phyloP scores from a whole-genome alignment of 1,139 yeast species.

The Sugiyamaella paludigena region DNA sequence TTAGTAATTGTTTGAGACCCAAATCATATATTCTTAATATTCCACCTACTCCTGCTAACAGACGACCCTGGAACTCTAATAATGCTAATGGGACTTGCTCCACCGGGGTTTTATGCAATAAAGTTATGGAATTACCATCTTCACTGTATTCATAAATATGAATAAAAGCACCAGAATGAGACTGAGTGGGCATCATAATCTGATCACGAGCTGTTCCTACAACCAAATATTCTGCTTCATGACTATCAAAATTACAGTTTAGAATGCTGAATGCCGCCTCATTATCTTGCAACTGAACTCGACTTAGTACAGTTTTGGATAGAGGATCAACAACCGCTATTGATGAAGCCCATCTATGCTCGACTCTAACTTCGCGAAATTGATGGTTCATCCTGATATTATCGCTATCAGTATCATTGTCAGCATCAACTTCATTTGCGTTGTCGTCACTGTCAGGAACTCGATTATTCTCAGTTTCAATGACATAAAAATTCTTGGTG shows the following conservation, averaged over 20 bases:
- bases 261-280: conserved; percentile 46
- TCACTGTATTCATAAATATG: conserved; percentile 46
- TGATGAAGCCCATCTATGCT: conserved; percentile 49
- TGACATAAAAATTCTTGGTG: conserved; percentile 39
- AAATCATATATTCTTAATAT: conserved; percentile 62
- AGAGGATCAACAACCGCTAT: conserved; percentile 50
- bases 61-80: conserved; percentile 55
- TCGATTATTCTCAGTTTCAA: conserved; percentile 45
- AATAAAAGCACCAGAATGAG: conserved; percentile 39
- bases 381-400: conserved; percentile 8
- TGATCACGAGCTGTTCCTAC: conserved; percentile 49
- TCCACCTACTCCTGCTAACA: conserved; percentile 59
- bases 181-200: conserved; percentile 40
- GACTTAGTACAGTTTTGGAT: conserved; percentile 41
- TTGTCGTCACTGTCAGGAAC: conserved; percentile 43
- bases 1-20: conserved; percentile 75
- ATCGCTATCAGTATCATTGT: not conserved
- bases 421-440: conserved; percentile 18
- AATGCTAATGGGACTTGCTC: conserved; percentile 52
- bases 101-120: conserved; percentile 62
- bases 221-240: conserved; percentile 42
- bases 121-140: conserved; percentile 42
- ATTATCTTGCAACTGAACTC: conserved; percentile 43
- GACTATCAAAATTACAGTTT: conserved; percentile 40
- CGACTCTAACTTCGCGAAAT: not conserved